Base-by-base conservation (phyloP, 164 flowering plant species). In the Chimonanthus salicifolius region DNA sequence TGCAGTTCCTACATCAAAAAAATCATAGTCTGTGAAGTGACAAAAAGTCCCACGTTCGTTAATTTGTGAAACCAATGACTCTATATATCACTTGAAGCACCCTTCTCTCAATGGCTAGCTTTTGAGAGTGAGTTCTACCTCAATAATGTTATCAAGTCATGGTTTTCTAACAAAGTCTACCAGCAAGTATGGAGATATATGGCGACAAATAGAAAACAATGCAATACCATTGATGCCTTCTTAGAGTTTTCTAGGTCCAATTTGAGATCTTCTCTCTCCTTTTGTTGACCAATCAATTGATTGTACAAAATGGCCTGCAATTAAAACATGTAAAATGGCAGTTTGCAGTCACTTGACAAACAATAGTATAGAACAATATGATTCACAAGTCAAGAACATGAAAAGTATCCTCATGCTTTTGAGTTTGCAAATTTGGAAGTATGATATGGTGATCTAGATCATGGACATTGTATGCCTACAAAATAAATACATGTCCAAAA, bases 231-330 rank as follows among this genome's bases (percentile, higher is more conserved):
- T 58, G 82, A 74, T 7, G 83, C 75, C 62, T 80, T 79, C 74
- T 85, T 84, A 76, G 86, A 83, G 70, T 82, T 83, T 69, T 89
- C 83, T 65, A 85, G 79, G 75, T 82, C 74, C 47, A 75, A 60
- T 69, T 66, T 82, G 62, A 88, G 75, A 47, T 86, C 88, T n/a
- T 80, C 75, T 64, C 90, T 83, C 77, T 86, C 81, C 71, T 82
- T 81, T 62, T 79, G 83, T 47, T 87, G 85, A 78, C 81, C 84
- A 71, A 69, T 73, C 60, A 79, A 80, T 71, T 87, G 82, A 79
- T 80, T 85, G 74, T 74, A 21, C 79, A 89, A 78, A 74, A 71
- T 67, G 76, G 78, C 74, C 94, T 94, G 87, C 78, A 84, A 13
- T 48, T 51, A 49, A 76, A 72, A 2, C 15, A 1, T 11, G 60